A percentile compares a stretch with the other conserved stretches of the same genome.
phyloP scores from a whole-genome alignment of 148 eudicot genomes.

The Amaranthus hypochondriacus region DNA sequence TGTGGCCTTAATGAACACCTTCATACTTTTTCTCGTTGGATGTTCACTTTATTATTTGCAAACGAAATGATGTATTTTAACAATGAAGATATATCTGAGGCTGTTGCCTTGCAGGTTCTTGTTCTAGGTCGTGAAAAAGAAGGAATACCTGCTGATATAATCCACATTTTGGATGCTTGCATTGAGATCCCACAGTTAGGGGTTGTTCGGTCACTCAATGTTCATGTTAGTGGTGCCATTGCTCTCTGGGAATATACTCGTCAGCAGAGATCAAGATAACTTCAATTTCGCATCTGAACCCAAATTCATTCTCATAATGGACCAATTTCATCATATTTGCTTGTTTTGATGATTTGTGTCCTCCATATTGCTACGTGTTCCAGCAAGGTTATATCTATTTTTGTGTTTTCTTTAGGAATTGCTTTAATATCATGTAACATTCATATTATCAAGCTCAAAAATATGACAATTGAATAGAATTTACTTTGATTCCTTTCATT shows the following conservation, averaged over 20 bases:
- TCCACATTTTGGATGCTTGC: slow-evolving; percentile 87
- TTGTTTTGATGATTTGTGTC: neutral
- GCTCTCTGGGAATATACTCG: slow-evolving; percentile 99
- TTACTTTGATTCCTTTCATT: neutral
- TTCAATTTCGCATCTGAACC: neutral
- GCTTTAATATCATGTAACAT: neutral
- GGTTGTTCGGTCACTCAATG: slow-evolving; percentile 92
- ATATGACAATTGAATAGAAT: neutral
- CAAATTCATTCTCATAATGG: neutral
- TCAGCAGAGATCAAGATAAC: slow-evolving; percentile 63
- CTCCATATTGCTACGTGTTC: neutral
- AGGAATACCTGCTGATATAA: slow-evolving; percentile 96
- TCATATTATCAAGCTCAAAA: neutral
- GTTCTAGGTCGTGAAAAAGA: slow-evolving; percentile 98
- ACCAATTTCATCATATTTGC: neutral
- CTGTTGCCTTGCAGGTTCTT: slow-evolving; percentile 51
- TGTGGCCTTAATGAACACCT: neutral
- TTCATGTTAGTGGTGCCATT: slow-evolving; percentile 98
- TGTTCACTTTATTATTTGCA: neutral
- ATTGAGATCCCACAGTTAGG: slow-evolving; percentile 97
- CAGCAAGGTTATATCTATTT: neutral
- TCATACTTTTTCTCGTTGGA: neutral
- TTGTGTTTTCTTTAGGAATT: neutral
- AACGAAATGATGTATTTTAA: neutral
- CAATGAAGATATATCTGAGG: neutral